Evolutionary conservation across 2,329 filamentous ascomycete genomes (phyloP).

Genomic region (Aspergillus neoniger): DNA sequence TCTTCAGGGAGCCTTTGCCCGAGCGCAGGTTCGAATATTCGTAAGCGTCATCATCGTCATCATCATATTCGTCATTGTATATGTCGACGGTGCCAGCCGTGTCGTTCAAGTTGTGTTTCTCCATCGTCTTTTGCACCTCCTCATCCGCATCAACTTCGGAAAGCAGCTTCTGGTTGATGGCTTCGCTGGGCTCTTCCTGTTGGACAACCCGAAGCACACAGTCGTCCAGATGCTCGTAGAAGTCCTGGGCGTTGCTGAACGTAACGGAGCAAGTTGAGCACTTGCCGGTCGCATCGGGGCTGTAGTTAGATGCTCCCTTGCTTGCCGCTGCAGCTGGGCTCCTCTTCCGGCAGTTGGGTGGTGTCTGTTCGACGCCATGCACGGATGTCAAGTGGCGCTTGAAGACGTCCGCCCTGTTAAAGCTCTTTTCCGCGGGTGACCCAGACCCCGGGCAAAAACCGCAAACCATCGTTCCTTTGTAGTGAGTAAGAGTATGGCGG

Average conservation of each 20-base stretch:
- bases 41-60: slow-evolving; percentile 59
- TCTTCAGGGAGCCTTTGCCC: slow-evolving; percentile 51
- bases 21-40: slow-evolving; percentile 44
- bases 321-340: slow-evolving; percentile 46
- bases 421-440: slow-evolving; percentile 87
- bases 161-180: slow-evolving; percentile 58
- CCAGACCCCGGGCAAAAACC: slow-evolving; percentile 90
- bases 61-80: slow-evolving; percentile 53
- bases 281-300: slow-evolving; percentile 76
- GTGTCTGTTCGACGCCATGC: slow-evolving; percentile 88
- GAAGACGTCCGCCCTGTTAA: slow-evolving; percentile 94
- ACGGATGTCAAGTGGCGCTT: slow-evolving; percentile 90
- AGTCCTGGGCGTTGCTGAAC: slow-evolving; percentile 87
- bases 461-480: slow-evolving; percentile 97
- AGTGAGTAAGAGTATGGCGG: slow-evolving; percentile 88
- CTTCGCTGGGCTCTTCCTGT: slow-evolving; percentile 59
- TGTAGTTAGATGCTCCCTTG: slow-evolving; percentile 71
- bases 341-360: slow-evolving; percentile 87
- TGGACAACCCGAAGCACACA: slow-evolving; percentile 66
- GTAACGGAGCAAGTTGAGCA: slow-evolving; percentile 88
- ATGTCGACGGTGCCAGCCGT: slow-evolving; percentile 56
- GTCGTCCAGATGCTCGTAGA: slow-evolving; percentile 90
- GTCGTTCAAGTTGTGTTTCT: slow-evolving; percentile 57
- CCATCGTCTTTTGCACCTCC: slow-evolving; percentile 59
- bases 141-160: slow-evolving; percentile 62